These are phyloP conservation scores for Lecanoromycetidae sp. DNA, from an alignment of 2,329 filamentous ascomycete species.

Conservation along the genomic window DNA sequence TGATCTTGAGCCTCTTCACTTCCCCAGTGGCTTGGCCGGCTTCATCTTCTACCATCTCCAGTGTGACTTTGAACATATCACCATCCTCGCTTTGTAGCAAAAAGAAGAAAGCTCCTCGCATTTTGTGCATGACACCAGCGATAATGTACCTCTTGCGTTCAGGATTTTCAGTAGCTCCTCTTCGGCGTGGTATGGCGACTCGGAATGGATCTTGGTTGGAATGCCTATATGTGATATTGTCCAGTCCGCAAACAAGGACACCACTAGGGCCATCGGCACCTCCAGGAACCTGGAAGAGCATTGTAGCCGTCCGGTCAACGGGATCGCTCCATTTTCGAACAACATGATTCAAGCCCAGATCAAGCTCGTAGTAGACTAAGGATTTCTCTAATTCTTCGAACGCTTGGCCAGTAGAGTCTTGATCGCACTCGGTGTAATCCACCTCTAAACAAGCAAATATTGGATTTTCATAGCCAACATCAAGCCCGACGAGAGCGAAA, in stretches of 20 bases:
- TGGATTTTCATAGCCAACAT: constrained; percentile 94
- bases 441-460: constrained; percentile 92
- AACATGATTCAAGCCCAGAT: constrained; percentile 92
- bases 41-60: constrained; percentile 78
- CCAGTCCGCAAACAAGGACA: constrained; percentile 86
- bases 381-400: constrained; percentile 74
- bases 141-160: constrained; percentile 79
- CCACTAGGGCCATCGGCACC: constrained; percentile 88
- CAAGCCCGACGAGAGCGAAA: constrained; percentile 73
- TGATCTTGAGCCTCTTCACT: constrained; percentile 75
- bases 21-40: constrained; percentile 67
- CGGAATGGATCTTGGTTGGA: constrained; percentile 85
- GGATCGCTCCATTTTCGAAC: constrained; percentile 92
- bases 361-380: constrained; percentile 93
- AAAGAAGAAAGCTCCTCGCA: constrained; percentile 95
- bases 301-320: constrained; percentile 77
- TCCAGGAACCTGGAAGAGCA: constrained; percentile 90
- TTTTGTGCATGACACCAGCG: constrained; percentile 91
- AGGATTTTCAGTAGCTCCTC: constrained; percentile 82
- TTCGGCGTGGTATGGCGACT: constrained; percentile 75
- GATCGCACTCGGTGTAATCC: constrained; percentile 82
- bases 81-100: constrained; percentile 91
- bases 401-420: constrained; percentile 76
- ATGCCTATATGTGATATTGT: constrained; percentile 93
- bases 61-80: constrained; percentile 92